Evolutionary conservation across 2,329 filamentous ascomycete genomes (phyloP), one percentile per base, ranked within the genome.

Genomic region (Sporothrix globosa): DNA sequence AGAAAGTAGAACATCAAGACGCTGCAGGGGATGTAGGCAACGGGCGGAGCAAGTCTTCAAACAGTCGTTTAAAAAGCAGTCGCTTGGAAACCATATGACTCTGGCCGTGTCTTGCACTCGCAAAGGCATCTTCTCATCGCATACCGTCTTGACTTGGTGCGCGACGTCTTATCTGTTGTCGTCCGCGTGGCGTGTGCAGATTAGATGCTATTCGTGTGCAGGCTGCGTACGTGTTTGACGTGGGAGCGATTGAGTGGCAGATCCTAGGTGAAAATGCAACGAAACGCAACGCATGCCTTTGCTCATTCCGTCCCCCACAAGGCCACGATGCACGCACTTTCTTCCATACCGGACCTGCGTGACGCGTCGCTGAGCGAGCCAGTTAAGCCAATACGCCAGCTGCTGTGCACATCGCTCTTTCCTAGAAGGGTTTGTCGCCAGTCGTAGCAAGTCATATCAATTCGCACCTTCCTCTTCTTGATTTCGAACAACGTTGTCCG

Each of bases 341-440:
- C 60, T 27, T 48, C 61, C 14, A n/a, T 17, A 44, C n/a, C 14
- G 17, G 24, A 14, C 9, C 9, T 30, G 60, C 46, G 17, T 65
- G 60, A 50, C 61, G 61, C 44, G 61, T 65, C 46, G 44, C 21
- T 19, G 6, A 11, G 39, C 60, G 60, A 48, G 24, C 60, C 50
- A 50, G 39, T 63, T n/a, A 11, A 46, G 60, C 60, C 60, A 30
- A 30, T 30, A 30, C 24, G 14, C 7, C 14, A 30, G n/a, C 24
- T 4, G 21, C 17, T 17, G 10, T 19, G n/a, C 13, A 27, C 17
- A 21, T 63, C 58, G 58, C 41, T 63, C 58, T 63, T 63, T 46
- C 58, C 21, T 10, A 27, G 9, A 5, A 13, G 14, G n/a, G 39
- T 4, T 39, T 61, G 13, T 48, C 41, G 24, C 48, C 48, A n/a